phyloP scores from a whole-genome alignment of 2,329 filamentous ascomycete species.

The Exophiala alcalophila region DNA sequence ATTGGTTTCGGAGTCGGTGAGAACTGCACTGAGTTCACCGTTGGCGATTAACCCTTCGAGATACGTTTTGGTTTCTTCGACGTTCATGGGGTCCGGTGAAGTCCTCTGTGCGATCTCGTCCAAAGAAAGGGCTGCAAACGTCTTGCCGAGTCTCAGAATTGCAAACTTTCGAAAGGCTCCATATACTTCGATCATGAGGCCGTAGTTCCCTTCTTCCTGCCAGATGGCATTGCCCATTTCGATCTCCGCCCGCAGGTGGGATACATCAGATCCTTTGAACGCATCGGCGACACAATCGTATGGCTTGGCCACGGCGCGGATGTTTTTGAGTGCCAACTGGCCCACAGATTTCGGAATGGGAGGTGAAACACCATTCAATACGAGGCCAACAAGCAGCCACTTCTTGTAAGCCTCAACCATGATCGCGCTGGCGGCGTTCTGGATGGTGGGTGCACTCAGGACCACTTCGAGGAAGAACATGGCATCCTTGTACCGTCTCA shows the following conservation, averaged over 20 bases:
- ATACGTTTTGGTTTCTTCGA: constrained; percentile 35
- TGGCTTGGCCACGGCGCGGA: constrained; percentile 59
- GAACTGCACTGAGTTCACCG: constrained; percentile 50
- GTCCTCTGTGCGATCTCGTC: constrained; percentile 43
- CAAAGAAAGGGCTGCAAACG: constrained; percentile 65
- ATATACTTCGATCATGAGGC: constrained; percentile 67
- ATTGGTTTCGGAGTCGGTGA: constrained; percentile 44
- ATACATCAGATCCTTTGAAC: constrained; percentile 61
- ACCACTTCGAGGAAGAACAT: constrained; percentile 61
- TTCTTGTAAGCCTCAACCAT: constrained; percentile 92
- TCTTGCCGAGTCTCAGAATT: constrained; percentile 67
- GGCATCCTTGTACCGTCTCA: constrained; percentile 62
- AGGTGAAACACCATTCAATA: constrained; percentile 62
- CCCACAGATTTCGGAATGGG: constrained; percentile 57
- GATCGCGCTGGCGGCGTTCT: constrained; percentile 65
- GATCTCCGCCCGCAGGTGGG: constrained; percentile 62
- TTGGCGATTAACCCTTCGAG: constrained; percentile 48
- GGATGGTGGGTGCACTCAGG: constrained; percentile 64
- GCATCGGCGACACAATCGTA: constrained; percentile 69
- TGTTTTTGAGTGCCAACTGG: constrained; percentile 53
- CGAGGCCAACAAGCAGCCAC: constrained; percentile 74
- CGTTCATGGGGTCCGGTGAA: constrained; percentile 31
- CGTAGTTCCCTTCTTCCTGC: constrained; percentile 68
- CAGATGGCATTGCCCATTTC: constrained; percentile 60
- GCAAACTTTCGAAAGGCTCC: constrained; percentile 72